Conservation (phyloP, 139 green algal genomes). For the Chlamydomonas asymmetrica region DNA sequence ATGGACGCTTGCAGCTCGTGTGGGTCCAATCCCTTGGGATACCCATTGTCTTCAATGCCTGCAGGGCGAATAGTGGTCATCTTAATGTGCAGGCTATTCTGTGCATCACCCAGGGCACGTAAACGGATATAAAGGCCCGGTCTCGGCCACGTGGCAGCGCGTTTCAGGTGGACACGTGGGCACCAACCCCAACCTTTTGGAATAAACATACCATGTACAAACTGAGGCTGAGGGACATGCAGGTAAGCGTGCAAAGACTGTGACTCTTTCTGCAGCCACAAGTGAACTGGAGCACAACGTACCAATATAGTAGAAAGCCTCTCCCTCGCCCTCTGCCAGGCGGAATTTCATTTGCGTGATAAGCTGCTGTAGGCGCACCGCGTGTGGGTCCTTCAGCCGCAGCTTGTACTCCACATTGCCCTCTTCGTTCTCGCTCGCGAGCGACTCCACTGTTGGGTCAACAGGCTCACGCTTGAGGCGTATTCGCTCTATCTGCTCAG, state of each 20-base stretch:
- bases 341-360: conserved; percentile 88
- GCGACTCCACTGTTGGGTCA: conserved; percentile 44
- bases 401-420: conserved; percentile 89
- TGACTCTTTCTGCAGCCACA: neutral
- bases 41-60: conserved; percentile 87
- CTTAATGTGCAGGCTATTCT: too few relatives aligned
- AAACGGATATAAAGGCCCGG: too few relatives aligned
- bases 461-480: conserved; percentile 45
- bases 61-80: too few relatives aligned
- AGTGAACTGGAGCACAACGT: neutral
- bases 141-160: too few relatives aligned
- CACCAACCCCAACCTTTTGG: too few relatives aligned
- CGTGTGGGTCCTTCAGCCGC: conserved; percentile 58
- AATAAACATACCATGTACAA: too few relatives aligned
- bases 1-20: conserved; percentile 66
- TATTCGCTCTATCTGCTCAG: conserved; percentile 50
- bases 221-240: too few relatives aligned
- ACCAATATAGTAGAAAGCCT: conserved; percentile 83
- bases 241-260: too few relatives aligned
- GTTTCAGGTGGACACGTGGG: too few relatives aligned
- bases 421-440: conserved; percentile 68
- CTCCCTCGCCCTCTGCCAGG: conserved; percentile 77
- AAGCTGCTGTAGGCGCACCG: conserved; percentile 81
- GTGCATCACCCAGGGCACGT: too few relatives aligned
- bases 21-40: conserved; percentile 67